Percentiles rank a stretch among this genome's conserved stretches.
phyloP scores from a whole-genome alignment of 2,329 filamentous ascomycete species.

The Neopestalotiopsis sp. region DNA sequence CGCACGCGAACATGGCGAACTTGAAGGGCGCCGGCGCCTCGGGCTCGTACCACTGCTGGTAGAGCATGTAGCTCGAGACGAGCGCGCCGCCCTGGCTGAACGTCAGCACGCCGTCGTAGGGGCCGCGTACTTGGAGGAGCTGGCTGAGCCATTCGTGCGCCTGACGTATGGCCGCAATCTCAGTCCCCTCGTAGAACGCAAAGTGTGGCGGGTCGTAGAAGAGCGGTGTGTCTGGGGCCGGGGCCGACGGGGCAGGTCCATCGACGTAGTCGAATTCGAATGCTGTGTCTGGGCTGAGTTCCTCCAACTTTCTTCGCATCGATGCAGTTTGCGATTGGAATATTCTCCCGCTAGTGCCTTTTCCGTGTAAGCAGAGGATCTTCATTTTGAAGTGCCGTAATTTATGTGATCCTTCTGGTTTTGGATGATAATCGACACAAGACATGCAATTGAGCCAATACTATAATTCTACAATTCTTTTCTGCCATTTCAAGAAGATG shows the following conservation, averaged over 20 bases:
- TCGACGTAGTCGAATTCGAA: conserved; percentile 29
- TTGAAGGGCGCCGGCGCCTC: conserved; percentile 38
- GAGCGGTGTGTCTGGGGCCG: conserved; percentile 17
- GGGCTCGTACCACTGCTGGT: conserved; percentile 39
- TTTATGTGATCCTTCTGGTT: background rate
- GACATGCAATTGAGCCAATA: no score
- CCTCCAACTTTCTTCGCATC: conserved; percentile 15
- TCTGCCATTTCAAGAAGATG: background rate
- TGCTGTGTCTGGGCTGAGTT: background rate
- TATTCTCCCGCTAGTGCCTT: conserved; percentile 14
- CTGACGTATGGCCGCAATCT: conserved; percentile 35
- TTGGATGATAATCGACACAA: no score
- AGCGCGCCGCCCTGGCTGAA: conserved; percentile 40
- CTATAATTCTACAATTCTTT: no score
- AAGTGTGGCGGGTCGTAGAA: conserved; percentile 20
- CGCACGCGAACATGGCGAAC: conserved; percentile 46
- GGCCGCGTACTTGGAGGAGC: conserved; percentile 33
- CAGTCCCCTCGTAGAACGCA: conserved; percentile 25
- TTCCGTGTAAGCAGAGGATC: conserved; percentile 18
- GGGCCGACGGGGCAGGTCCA: conserved; percentile 23
- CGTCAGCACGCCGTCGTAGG: conserved; percentile 34
- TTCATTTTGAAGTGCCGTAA: conserved; percentile 9
- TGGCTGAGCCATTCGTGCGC: conserved; percentile 41
- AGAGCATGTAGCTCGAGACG: conserved; percentile 44
- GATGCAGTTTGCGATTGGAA: conserved; percentile 15